phyloP scores from a whole-genome alignment of 768 basidiomycete genomes.

The Termitomyces titanicus region DNA sequence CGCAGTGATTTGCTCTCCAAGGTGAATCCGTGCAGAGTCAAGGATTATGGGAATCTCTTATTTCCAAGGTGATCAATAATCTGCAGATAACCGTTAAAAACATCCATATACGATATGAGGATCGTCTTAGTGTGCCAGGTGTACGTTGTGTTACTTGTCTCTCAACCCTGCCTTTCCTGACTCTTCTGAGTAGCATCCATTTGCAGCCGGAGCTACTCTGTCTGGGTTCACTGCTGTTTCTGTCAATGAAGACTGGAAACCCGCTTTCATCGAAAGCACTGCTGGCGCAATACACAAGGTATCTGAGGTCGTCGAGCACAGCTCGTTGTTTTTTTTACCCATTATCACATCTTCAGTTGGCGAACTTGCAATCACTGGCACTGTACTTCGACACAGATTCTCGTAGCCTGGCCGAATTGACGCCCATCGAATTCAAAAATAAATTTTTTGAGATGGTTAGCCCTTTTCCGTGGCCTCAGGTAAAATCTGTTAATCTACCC shows the following conservation, averaged over 20 bases:
- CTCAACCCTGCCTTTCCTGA: slow-evolving; percentile 5
- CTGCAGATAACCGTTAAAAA: slow-evolving; percentile 94
- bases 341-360: slow-evolving; percentile 49
- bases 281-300: slow-evolving; percentile 89
- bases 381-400: slow-evolving; percentile 96
- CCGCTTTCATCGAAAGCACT: slow-evolving; percentile 90
- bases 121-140: slow-evolving; percentile 88
- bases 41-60: slow-evolving; percentile 77
- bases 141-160: slow-evolving; percentile 57
- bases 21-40: slow-evolving; percentile 72
- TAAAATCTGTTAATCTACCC: background rate
- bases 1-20: slow-evolving; percentile 4
- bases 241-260: slow-evolving; percentile 82
- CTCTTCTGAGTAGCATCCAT: slow-evolving; percentile 68
- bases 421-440: slow-evolving; percentile 60
- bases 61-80: slow-evolving; percentile 91
- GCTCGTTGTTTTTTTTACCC: background rate
- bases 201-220: slow-evolving; percentile 87
- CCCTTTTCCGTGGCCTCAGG: background rate
- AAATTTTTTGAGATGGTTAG: slow-evolving; percentile 74
- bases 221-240: slow-evolving; percentile 86
- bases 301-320: background rate
- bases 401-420: slow-evolving; percentile 66
- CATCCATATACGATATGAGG: slow-evolving; percentile 96
- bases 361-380: slow-evolving; percentile 81